Evolutionary conservation across 495 filamentous ascomycete genomes (phyloP).

Genomic region (Glarea lozoyensis): DNA sequence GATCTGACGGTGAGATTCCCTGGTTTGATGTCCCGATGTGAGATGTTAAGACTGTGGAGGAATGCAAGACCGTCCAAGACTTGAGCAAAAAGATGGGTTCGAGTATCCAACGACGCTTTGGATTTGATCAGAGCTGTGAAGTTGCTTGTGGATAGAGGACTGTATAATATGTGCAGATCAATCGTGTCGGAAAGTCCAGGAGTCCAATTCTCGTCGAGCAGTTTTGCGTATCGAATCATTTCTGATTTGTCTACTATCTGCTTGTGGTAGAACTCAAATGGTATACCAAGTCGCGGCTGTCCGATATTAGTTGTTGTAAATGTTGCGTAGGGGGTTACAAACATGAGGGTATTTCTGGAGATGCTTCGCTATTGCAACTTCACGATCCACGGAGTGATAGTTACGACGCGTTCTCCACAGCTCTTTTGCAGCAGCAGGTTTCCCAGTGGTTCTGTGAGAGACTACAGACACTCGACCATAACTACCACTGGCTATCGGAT

Average conservation of each 20-base stretch:
- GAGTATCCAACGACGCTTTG: conserved; percentile 8
- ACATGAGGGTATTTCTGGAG: conserved; percentile 6
- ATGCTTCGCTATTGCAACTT: conserved; percentile 7
- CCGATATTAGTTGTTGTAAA: too few species aligned
- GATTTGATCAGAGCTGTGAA: conserved; percentile 12
- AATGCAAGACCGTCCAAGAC: conserved; percentile 16
- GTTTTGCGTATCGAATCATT: conserved; percentile 5
- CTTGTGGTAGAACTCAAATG: background rate
- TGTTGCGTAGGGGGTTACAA: background rate
- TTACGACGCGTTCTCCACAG: conserved; percentile 14
- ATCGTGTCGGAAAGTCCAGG: conserved; percentile 8
- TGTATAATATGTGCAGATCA: conserved; percentile 12
- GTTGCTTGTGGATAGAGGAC: conserved; percentile 12
- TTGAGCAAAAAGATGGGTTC: conserved; percentile 14
- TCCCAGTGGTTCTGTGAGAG: conserved; percentile 8
- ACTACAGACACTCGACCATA: conserved; percentile 12
- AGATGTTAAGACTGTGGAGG: conserved; percentile 10
- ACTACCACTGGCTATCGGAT: conserved; percentile 11
- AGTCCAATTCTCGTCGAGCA: conserved; percentile 11
- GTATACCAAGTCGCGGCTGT: conserved; percentile 3
- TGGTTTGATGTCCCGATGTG: conserved; percentile 17
- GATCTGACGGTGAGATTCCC: conserved; percentile 14
- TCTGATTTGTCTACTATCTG: conserved; percentile 9
- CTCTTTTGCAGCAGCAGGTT: conserved; percentile 15
- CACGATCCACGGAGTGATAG: conserved; percentile 5